phyloP scores from a whole-genome alignment of 1,284 basidiomycete species.

The Puccinia coronata region DNA sequence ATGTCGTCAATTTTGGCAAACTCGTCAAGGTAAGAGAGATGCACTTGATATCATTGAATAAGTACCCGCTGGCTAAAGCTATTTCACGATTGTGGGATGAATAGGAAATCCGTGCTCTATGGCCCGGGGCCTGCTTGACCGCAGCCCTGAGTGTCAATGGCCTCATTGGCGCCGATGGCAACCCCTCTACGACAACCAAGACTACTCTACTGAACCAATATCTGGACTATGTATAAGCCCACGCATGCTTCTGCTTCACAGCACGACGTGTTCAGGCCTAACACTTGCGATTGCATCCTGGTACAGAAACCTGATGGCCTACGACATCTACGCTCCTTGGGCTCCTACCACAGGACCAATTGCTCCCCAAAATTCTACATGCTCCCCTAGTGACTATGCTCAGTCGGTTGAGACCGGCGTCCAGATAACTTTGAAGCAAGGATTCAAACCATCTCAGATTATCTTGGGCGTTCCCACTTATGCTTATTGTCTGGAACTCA shows the following conservation, averaged over 20 bases:
- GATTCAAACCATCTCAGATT: conserved; percentile 31
- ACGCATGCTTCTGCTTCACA: background rate
- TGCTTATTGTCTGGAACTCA: conserved; percentile 13
- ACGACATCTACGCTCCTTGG: conserved; percentile 42
- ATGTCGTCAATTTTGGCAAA: conserved; percentile 38
- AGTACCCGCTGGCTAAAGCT: background rate
- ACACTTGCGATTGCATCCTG: background rate
- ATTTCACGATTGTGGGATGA: background rate
- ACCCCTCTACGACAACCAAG: background rate
- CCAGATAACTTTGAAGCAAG: background rate
- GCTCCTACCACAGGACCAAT: conserved; percentile 24
- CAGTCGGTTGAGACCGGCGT: conserved; percentile 27
- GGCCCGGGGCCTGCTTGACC: background rate
- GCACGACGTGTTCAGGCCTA: background rate
- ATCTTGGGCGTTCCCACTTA: conserved; percentile 39
- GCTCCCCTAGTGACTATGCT: background rate
- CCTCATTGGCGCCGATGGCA: too few relatives aligned
- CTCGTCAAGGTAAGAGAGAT: conserved; percentile 1
- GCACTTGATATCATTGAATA: background rate
- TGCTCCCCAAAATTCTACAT: conserved; percentile 1
- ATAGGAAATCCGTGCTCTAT: conserved; percentile 30
- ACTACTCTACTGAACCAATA: background rate
- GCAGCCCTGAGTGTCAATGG: conserved; percentile 13
- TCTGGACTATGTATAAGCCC: conserved; percentile 17
- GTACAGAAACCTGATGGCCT: conserved; percentile 36